A percentile compares a stretch with the other conserved stretches of the same genome.
Evolutionary conservation across 768 basidiomycete species (phyloP).

Genomic region (Lyophyllum decastes): DNA sequence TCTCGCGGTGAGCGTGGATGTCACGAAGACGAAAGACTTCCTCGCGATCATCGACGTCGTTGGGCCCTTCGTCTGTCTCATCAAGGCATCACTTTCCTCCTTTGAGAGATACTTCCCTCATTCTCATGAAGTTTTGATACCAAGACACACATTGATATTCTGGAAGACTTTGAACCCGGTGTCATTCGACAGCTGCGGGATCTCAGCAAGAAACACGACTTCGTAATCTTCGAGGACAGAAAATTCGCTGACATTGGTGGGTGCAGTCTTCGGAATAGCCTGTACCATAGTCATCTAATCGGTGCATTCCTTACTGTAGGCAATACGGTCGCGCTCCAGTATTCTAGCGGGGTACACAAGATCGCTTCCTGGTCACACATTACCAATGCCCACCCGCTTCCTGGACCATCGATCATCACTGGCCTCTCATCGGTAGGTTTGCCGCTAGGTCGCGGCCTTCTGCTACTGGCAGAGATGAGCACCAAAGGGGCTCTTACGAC

Average conservation of each 20-base stretch:
- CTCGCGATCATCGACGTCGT: conserved; percentile 86
- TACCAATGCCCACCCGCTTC: conserved; percentile 95
- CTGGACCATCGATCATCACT: conserved; percentile 93
- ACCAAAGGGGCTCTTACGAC: conserved; percentile 83
- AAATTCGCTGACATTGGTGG: conserved; percentile 99
- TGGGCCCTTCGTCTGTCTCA: conserved; percentile 87
- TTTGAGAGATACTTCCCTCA: conserved; percentile 14
- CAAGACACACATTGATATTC: conserved; percentile 96
- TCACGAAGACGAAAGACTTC: conserved; percentile 77
- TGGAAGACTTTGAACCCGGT: conserved; percentile 83
- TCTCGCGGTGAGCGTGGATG: conserved; percentile 95
- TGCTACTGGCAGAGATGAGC: conserved; percentile 97
- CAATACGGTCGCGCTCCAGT: conserved; percentile 94
- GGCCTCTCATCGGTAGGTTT: conserved; percentile 87
- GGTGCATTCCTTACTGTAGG: conserved; percentile 48
- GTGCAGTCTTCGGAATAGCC: conserved; percentile 15
- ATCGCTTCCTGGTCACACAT: conserved; percentile 97
- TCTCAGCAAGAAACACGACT: conserved; percentile 82
- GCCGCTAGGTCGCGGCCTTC: conserved; percentile 81
- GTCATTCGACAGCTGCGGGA: conserved; percentile 69
- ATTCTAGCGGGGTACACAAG: conserved; percentile 88
- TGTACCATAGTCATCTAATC: conserved; percentile 1
- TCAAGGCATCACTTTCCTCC: conserved; percentile 68
- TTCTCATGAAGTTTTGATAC: conserved; percentile 26
- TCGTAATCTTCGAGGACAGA: conserved; percentile 96